Conservation (phyloP, 768 basidiomycete genomes). For the Tulasnella calospora region DNA sequence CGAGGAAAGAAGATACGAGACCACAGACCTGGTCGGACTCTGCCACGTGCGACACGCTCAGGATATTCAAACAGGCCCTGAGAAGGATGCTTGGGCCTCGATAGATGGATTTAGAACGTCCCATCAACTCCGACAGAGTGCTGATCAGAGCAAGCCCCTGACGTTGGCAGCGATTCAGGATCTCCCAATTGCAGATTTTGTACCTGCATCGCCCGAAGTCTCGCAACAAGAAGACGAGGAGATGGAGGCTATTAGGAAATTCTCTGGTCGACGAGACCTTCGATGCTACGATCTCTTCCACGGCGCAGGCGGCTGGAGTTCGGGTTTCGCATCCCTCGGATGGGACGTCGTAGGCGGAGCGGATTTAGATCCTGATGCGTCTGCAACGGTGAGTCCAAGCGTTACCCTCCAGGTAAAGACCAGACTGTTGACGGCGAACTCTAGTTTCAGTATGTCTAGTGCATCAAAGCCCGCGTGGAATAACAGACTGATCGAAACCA, state of each 20-base stretch:
- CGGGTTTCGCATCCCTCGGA: constrained; percentile 7
- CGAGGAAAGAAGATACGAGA: not conserved
- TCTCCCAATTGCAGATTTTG: not conserved
- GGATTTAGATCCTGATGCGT: constrained; percentile 19
- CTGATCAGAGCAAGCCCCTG: not conserved
- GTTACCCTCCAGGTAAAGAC: not conserved
- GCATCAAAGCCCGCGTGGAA: not conserved
- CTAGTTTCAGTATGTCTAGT: not conserved
- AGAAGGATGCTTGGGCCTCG: not conserved
- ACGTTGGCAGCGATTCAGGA: not conserved
- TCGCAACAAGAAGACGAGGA: constrained; percentile 7
- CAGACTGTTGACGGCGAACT: not conserved
- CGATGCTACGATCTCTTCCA: constrained; percentile 10
- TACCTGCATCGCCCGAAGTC: not conserved
- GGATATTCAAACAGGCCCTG: not conserved
- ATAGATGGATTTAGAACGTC: constrained; percentile 1
- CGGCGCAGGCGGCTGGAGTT: constrained; percentile 15
- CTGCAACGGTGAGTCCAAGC: not conserved
- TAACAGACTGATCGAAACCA: not conserved
- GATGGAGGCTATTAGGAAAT: not conserved
- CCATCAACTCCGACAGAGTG: not conserved
- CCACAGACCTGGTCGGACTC: not conserved
- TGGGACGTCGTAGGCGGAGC: constrained; percentile 16
- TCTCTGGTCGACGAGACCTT: not conserved
- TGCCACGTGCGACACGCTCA: constrained; percentile 16